Evolutionary conservation across 495 filamentous ascomycete species (phyloP).

Genomic region (Trypethelium eluteriae): DNA sequence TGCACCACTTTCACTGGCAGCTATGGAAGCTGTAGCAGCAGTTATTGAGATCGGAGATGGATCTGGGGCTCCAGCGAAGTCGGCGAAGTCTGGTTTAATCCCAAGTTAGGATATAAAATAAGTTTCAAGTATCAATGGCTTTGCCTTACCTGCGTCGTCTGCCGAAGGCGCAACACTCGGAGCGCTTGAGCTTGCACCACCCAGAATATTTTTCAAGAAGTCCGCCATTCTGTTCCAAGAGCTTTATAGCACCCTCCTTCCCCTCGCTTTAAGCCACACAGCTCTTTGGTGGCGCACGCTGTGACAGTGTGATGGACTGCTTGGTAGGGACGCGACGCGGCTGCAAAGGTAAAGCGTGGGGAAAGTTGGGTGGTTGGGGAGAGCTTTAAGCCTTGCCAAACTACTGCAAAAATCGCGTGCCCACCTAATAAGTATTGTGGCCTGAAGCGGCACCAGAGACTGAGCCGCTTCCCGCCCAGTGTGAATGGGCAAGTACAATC

Average conservation of each 20-base stretch:
- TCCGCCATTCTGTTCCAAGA: background rate
- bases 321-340: background rate
- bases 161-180: constrained; percentile 20
- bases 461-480: too few relatives aligned
- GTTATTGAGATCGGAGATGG: constrained; percentile 39
- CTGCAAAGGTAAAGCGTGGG: background rate
- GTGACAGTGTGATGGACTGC: background rate
- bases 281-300: background rate
- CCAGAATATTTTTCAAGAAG: background rate
- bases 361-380: background rate
- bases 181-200: constrained; percentile 1
- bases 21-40: constrained; percentile 30
- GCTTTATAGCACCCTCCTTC: background rate
- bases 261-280: background rate
- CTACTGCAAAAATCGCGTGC: background rate
- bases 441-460: too few relatives aligned
- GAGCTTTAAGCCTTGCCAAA: background rate
- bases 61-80: constrained; percentile 37
- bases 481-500: too few relatives aligned
- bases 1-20: constrained; percentile 39
- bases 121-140: constrained; percentile 1
- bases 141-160: constrained; percentile 21
- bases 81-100: constrained; percentile 42
- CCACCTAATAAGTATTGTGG: too few relatives aligned
- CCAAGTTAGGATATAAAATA: constrained; percentile 8